A percentile compares a stretch with the other conserved stretches of the same genome.
Conservation (phyloP, 1,284 basidiomycete genomes). For the Thelephora terrestris region DNA sequence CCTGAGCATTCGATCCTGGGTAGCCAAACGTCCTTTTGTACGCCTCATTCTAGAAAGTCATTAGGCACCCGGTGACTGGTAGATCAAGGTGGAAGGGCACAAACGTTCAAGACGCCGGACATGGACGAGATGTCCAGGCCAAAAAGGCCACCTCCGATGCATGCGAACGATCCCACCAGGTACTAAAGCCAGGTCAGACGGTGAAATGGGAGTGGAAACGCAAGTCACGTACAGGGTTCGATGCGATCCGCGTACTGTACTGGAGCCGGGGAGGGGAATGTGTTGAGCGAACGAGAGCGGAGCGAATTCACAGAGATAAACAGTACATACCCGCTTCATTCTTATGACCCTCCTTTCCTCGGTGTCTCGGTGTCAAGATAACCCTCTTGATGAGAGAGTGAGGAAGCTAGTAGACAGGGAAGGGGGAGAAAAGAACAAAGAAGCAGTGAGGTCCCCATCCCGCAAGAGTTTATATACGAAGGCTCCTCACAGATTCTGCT, state of each 20-base stretch:
- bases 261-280: conserved; percentile 5
- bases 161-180: conserved; percentile 68
- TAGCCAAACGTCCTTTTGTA: conserved; percentile 41
- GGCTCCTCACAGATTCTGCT: no score
- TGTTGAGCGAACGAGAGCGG: no score
- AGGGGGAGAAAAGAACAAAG: no score
- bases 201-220: not conserved
- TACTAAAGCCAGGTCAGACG: conserved; percentile 24
- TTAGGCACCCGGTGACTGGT: not conserved
- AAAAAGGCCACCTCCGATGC: conserved; percentile 71
- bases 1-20: conserved; percentile 47
- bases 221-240: conserved; percentile 23
- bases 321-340: no score
- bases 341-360: no score
- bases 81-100: conserved; percentile 13
- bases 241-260: conserved; percentile 29
- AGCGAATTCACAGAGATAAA: no score
- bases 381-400: no score
- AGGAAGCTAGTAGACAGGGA: no score
- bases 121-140: conserved; percentile 76
- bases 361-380: no score
- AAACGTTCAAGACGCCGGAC: conserved; percentile 64
- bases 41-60: conserved; percentile 35
- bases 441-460: no score
- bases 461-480: no score